Conservation (phyloP, 352 stramenopile species). For the Stramenopiles sp. region DNA sequence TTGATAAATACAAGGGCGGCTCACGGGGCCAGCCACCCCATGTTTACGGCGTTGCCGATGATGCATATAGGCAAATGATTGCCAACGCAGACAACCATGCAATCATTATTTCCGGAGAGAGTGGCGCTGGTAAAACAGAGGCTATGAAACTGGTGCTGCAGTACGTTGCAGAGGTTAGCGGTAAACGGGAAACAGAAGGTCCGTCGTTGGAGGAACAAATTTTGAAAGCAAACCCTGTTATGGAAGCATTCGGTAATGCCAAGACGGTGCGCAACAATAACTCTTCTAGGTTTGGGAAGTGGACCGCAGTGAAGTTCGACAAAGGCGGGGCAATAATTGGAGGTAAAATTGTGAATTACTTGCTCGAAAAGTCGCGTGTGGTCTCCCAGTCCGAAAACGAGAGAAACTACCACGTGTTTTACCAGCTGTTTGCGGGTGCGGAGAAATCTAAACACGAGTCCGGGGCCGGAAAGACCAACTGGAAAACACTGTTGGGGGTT, state of each 20-base stretch:
- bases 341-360: constrained; percentile 65
- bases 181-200: constrained; percentile 13
- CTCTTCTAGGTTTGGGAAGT: constrained; percentile 58
- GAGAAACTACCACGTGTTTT: constrained; percentile 98
- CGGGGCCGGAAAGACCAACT: neutral
- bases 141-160: constrained; percentile 63
- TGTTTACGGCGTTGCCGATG: constrained; percentile 65
- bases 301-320: constrained; percentile 66
- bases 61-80: constrained; percentile 35
- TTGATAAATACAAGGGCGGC: constrained; percentile 15
- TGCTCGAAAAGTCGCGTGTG: constrained; percentile 92
- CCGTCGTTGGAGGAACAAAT: constrained; percentile 24
- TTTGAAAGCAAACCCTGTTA: constrained; percentile 50
- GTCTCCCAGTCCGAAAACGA: constrained; percentile 70
- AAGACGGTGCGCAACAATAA: constrained; percentile 66
- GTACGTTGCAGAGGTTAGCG: constrained; percentile 38
- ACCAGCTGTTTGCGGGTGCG: constrained; percentile 64
- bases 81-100: constrained; percentile 27
- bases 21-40: constrained; percentile 37
- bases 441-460: neutral
- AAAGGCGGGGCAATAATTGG: constrained; percentile 25
- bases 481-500: constrained; percentile 33
- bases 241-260: constrained; percentile 59
- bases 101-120: constrained; percentile 63
- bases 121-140: constrained; percentile 57